phyloP scores from a whole-genome alignment of 495 filamentous ascomycete genomes.

The Penicillium herquei region DNA sequence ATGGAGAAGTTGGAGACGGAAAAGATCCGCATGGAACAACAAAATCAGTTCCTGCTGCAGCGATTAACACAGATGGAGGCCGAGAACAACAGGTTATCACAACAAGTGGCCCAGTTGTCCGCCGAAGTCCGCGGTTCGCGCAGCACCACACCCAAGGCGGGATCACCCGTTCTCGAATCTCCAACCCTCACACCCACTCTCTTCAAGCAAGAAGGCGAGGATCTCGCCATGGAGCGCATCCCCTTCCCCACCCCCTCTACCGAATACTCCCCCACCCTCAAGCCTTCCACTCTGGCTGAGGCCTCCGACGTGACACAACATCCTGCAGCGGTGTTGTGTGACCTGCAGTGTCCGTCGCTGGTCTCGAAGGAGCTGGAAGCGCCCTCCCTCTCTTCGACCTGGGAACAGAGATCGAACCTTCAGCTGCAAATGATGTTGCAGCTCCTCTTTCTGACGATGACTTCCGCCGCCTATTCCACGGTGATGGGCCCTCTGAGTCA shows the following conservation, averaged over 20 bases:
- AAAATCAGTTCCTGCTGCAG: slow-evolving; percentile 69
- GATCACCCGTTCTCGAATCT: slow-evolving; percentile 37
- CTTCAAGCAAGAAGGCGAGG: slow-evolving; percentile 58
- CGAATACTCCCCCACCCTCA: slow-evolving; percentile 50
- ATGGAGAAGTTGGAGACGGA: slow-evolving; percentile 83
- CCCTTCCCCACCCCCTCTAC: slow-evolving; percentile 49
- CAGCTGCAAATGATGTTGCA: slow-evolving; percentile 44
- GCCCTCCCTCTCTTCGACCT: slow-evolving; percentile 55
- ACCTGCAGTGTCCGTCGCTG: slow-evolving; percentile 98
- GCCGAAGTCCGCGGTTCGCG: slow-evolving; percentile 57
- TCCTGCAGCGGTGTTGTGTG: slow-evolving; percentile 99
- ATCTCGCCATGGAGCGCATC: slow-evolving; percentile 47
- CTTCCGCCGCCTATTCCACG: slow-evolving; percentile 66
- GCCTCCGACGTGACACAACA: slow-evolving; percentile 97
- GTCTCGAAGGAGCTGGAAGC: slow-evolving; percentile 57
- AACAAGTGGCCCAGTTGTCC: slow-evolving; percentile 63
- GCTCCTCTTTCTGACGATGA: slow-evolving; percentile 64
- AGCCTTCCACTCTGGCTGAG: slow-evolving; percentile 57
- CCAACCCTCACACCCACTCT: slow-evolving; percentile 46
- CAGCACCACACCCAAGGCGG: slow-evolving; percentile 39
- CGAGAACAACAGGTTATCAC: slow-evolving; percentile 61
- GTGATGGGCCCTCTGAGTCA: slow-evolving; percentile 66
- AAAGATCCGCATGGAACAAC: slow-evolving; percentile 62
- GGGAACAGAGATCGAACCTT: slow-evolving; percentile 44
- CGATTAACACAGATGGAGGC: slow-evolving; percentile 62